Evolutionary conservation across 441 rosid species (phyloP), one percentile per base, ranked within the genome.

Genomic region (Erodium trifolium): DNA sequence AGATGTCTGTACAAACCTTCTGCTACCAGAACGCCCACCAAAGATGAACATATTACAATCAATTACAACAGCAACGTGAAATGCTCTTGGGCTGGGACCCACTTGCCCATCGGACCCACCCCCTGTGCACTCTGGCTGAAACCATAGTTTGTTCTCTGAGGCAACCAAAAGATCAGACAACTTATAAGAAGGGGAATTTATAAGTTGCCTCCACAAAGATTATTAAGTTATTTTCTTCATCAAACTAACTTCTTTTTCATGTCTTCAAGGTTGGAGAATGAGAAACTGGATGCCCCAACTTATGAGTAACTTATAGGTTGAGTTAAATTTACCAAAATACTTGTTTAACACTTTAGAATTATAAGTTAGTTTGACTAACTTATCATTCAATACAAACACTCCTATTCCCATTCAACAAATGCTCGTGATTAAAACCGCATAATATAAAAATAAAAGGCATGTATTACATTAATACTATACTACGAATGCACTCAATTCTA

Each of bases 1-100:
- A 45, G 34, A 71, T 14, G 39, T 27, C 0, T 51, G 51, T 37
- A 73, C 66, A 49, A 69, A 94, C 99, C 99, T 87, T 84, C 77
- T 84, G 79, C 79, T 67, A 79, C 90, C 84, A 79, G 76, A 84
- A 45, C 96, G 88, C 18, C 99, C 98, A 72, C 99, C 99, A 82
- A 94, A 92, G 77, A 94, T 81, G 82, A 94, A 92, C 96, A 94
- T 92, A 75, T 90, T 84, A 65, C 98, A 90, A 80, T 92, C 99
- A 77, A 94, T 92, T 67, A 93, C 78, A 76, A 90, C 87, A 65
- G 98, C 90, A 83, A 89, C 85, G 79, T 94, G 99, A 84, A 94
- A 94, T 6, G 99, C 98, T 65, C 98, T 87, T 1, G 97, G 86
- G 53, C 83, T 73, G 43, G 99, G 99, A 76, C 98, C 89, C n/a